These are phyloP conservation scores for Solanum paucissectum DNA, from an alignment of 257 asterid species.

Conservation along the genomic window DNA sequence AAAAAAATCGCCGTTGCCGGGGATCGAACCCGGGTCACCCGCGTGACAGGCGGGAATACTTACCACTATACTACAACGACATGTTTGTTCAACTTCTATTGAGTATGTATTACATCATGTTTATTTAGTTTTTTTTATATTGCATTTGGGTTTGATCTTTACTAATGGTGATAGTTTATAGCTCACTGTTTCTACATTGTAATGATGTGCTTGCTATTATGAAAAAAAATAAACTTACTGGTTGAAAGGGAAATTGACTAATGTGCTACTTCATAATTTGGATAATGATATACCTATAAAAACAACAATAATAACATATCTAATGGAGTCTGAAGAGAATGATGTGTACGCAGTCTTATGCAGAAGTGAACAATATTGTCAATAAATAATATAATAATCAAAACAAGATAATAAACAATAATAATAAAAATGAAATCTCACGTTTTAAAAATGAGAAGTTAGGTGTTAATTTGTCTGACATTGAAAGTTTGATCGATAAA, in stretches of 20 bases:
- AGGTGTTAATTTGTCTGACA: not conserved
- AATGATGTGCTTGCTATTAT: not conserved
- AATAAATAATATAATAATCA: not conserved
- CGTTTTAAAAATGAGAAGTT: not conserved
- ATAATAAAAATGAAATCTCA: not conserved
- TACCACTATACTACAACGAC: conserved; percentile 94
- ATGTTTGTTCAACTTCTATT: not conserved
- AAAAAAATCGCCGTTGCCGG: conserved; percentile 60
- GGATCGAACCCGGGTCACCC: conserved; percentile 99
- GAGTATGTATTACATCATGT: too few relatives aligned
- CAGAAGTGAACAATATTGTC: too few relatives aligned
- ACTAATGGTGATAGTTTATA: not conserved
- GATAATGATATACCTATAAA: too few relatives aligned
- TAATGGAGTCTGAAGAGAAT: too few relatives aligned
- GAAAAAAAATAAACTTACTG: not conserved
- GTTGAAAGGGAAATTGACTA: not conserved
- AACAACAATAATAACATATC: too few relatives aligned
- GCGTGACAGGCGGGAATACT: conserved; percentile 99
- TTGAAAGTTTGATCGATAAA: not conserved
- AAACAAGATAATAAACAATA: too few relatives aligned
- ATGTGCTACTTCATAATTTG: not conserved
- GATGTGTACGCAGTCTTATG: too few relatives aligned
- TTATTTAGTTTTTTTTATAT: too few relatives aligned
- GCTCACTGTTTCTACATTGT: not conserved
- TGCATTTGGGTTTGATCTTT: not conserved